Percentiles rank a stretch among this genome's conserved stretches.
These are phyloP conservation scores for Phytopythium mirpurense DNA, from an alignment of 352 stramenopile species.

Conservation along the genomic window DNA sequence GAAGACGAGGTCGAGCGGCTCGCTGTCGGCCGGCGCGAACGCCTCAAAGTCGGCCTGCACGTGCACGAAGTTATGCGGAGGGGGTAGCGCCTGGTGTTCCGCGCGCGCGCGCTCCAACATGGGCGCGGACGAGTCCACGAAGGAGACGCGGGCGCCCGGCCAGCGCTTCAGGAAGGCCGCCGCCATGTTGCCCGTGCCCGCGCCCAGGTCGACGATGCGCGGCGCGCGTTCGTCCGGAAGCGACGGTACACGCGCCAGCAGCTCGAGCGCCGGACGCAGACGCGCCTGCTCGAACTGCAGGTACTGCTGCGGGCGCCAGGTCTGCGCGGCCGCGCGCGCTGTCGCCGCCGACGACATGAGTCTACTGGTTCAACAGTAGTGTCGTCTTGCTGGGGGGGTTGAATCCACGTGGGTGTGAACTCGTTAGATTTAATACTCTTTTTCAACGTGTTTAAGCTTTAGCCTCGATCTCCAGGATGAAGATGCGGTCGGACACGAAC, in stretches of 20 bases:
- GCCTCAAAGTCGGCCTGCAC: slow-evolving; percentile 51
- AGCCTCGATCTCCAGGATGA: slow-evolving; percentile 4
- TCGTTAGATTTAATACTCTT: too few relatives aligned
- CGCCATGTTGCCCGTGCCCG: slow-evolving; percentile 67
- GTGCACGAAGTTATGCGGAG: slow-evolving; percentile 27
- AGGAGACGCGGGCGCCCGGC: slow-evolving; percentile 39
- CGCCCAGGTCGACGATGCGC: slow-evolving; percentile 58
- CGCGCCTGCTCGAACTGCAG: slow-evolving; percentile 57
- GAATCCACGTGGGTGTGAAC: too few relatives aligned
- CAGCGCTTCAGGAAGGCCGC: slow-evolving; percentile 51
- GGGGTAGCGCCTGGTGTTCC: slow-evolving; percentile 31
- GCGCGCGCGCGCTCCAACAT: slow-evolving; percentile 46
- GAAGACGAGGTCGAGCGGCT: slow-evolving; percentile 61
- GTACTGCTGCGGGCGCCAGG: slow-evolving; percentile 56
- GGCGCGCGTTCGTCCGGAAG: slow-evolving; percentile 14
- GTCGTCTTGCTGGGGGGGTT: too few relatives aligned
- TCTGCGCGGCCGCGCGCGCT: slow-evolving; percentile 21
- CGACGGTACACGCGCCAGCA: slow-evolving; percentile 35
- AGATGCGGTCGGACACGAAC: slow-evolving; percentile 10
- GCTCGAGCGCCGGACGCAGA: slow-evolving; percentile 54
- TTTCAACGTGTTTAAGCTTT: too few relatives aligned
- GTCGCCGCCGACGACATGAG: slow-evolving; percentile 1
- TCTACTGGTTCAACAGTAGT: too few relatives aligned
- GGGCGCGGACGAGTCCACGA: slow-evolving; percentile 52
- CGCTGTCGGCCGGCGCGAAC: slow-evolving; percentile 18